A percentile compares a stretch with the other conserved stretches of the same genome.
Evolutionary conservation across 2,329 filamentous ascomycete genomes (phyloP).

Genomic region (Cladosporium colombiae): DNA sequence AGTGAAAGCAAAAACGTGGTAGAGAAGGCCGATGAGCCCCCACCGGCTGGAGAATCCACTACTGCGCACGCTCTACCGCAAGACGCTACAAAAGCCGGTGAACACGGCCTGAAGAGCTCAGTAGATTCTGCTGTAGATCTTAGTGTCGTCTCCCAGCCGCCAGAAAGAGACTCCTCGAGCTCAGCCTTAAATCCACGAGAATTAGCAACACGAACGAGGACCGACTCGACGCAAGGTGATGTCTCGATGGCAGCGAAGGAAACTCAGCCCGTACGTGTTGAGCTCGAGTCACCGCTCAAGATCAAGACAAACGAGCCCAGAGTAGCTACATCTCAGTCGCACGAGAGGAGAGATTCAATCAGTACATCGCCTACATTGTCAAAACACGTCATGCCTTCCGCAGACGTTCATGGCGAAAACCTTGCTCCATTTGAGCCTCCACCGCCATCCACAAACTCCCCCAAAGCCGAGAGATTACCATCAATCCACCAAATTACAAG

Average conservation of each 20-base stretch:
- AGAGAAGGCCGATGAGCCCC: slow-evolving; percentile 7
- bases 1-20: not conserved
- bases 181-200: not conserved
- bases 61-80: not conserved
- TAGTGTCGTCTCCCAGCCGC: not conserved
- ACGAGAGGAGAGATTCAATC: slow-evolving; percentile 21
- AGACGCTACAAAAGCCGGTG: not conserved
- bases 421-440: slow-evolving; percentile 31
- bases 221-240: slow-evolving; percentile 11
- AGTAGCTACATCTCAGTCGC: not conserved
- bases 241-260: not conserved
- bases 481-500: slow-evolving; percentile 36
- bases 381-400: slow-evolving; percentile 14
- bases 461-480: slow-evolving; percentile 33
- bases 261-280: not conserved
- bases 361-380: slow-evolving; percentile 17
- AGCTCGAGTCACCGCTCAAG: not conserved
- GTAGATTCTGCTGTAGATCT: not conserved
- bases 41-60: not conserved
- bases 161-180: not conserved
- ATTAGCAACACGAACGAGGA: not conserved
- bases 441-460: slow-evolving; percentile 26
- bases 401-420: slow-evolving; percentile 23
- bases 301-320: not conserved
- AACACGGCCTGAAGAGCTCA: not conserved